phyloP scores from a whole-genome alignment of 306 rosid genomes.

The Cicer yamashitae region DNA sequence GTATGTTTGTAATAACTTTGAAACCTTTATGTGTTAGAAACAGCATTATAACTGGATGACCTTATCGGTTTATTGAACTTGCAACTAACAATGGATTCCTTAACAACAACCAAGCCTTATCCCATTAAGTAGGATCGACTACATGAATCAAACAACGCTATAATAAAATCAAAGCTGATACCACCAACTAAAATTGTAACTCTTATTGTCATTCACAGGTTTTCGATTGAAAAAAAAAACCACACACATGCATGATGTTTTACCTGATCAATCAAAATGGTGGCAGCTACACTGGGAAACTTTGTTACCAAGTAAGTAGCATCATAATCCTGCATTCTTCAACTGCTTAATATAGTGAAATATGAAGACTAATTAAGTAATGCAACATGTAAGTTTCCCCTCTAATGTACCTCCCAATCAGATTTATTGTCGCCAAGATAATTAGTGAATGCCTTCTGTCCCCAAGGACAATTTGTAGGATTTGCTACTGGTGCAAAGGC shows the following conservation, averaged over 20 bases:
- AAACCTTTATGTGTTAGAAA: neutral
- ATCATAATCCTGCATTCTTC: slow-evolving; percentile 83
- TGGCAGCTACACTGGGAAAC: slow-evolving; percentile 58
- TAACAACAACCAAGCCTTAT: too few relatives aligned
- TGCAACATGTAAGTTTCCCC: slow-evolving; percentile 17
- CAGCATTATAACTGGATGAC: neutral
- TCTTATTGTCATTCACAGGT: too few relatives aligned
- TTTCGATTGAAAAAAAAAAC: too few relatives aligned
- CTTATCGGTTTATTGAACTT: neutral
- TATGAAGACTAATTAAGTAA: slow-evolving; percentile 21
- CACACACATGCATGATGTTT: neutral
- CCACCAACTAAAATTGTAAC: too few relatives aligned
- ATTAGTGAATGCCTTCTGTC: slow-evolving; percentile 90
- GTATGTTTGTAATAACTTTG: neutral
- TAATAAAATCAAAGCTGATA: too few relatives aligned
- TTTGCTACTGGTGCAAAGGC: slow-evolving; percentile 86
- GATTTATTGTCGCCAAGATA: slow-evolving; percentile 79
- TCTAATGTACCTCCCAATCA: slow-evolving; percentile 81
- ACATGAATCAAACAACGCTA: too few relatives aligned
- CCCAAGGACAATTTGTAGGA: slow-evolving; percentile 90
- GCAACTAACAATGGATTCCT: neutral
- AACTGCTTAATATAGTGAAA: slow-evolving; percentile 15
- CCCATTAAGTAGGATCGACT: too few relatives aligned
- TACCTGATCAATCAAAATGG: slow-evolving; percentile 97
- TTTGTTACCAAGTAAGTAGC: slow-evolving; percentile 72